Conservation (phyloP, 768 basidiomycete genomes). For the Paxillus rubicundulus region DNA sequence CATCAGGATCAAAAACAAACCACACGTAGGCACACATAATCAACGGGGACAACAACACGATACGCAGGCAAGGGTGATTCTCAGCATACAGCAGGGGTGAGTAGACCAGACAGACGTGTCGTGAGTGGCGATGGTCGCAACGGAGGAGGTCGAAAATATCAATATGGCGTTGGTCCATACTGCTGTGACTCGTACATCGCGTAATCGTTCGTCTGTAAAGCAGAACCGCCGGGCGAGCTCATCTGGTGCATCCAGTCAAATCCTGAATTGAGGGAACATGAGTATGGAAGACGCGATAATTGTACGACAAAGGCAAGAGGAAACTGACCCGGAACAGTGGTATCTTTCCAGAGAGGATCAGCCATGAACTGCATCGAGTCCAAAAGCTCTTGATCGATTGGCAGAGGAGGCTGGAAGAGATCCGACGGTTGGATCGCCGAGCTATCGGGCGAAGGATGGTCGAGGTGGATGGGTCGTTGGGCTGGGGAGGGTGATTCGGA, state of each 20-base stretch:
- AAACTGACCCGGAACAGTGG: conserved; percentile 50
- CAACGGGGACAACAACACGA: neutral
- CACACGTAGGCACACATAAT: neutral
- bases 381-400: conserved; percentile 58
- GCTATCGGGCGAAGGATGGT: conserved; percentile 33
- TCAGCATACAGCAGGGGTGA: neutral
- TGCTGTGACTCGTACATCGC: conserved; percentile 22
- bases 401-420: conserved; percentile 53
- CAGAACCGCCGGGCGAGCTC: conserved; percentile 11
- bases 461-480: conserved; percentile 39
- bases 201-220: conserved; percentile 27
- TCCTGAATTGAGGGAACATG: conserved; percentile 19
- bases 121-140: too few relatives aligned
- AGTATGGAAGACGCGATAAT: neutral
- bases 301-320: neutral
- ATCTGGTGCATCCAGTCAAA: conserved; percentile 37
- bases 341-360: conserved; percentile 57
- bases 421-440: conserved; percentile 28
- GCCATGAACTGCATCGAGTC: conserved; percentile 59
- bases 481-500: conserved; percentile 41
- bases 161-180: conserved; percentile 13
- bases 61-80: neutral
- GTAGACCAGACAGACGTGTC: neutral
- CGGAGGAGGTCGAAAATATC: neutral
- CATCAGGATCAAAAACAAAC: neutral